These are phyloP conservation scores for Tardiomyces blankii DNA, from an alignment of 1,139 yeast species.

Conservation along the genomic window DNA sequence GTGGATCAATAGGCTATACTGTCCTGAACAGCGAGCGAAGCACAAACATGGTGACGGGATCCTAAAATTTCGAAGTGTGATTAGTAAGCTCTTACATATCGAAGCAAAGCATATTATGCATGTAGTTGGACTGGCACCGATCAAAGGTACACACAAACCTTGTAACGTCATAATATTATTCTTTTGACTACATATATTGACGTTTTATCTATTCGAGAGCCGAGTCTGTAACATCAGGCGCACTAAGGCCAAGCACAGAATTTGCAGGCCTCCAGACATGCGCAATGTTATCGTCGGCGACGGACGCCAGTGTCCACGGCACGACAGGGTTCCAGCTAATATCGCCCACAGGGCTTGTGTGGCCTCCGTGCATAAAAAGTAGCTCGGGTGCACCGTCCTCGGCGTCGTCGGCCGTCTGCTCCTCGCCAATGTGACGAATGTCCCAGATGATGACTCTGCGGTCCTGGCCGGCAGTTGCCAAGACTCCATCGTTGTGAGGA, in stretches of 20 bases:
- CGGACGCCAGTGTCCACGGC: constrained; percentile 70
- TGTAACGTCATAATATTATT: no score
- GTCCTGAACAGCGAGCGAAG: neutral
- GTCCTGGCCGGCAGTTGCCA: constrained; percentile 71
- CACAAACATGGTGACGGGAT: neutral
- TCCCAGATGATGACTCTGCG: constrained; percentile 70
- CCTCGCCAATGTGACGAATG: constrained; percentile 34
- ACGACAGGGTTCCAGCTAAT: constrained; percentile 77
- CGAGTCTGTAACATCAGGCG: neutral
- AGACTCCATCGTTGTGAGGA: constrained; percentile 44
- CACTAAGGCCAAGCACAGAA: neutral
- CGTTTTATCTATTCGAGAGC: neutral
- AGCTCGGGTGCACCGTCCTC: constrained; percentile 38
- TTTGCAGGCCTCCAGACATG: constrained; percentile 55
- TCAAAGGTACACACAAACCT: no score
- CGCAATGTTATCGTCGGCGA: constrained; percentile 74
- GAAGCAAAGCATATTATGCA: no score
- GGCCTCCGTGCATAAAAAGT: constrained; percentile 79
- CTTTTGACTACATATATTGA: no score
- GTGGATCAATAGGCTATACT: neutral
- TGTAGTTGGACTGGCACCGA: no score
- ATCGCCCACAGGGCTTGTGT: constrained; percentile 78
- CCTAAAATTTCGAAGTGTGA: neutral
- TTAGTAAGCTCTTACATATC: neutral
- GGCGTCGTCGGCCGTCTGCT: constrained; percentile 29